Base-by-base conservation (phyloP, 2,329 filamentous ascomycete genomes). In the Pseudogymnoascus sp. region DNA sequence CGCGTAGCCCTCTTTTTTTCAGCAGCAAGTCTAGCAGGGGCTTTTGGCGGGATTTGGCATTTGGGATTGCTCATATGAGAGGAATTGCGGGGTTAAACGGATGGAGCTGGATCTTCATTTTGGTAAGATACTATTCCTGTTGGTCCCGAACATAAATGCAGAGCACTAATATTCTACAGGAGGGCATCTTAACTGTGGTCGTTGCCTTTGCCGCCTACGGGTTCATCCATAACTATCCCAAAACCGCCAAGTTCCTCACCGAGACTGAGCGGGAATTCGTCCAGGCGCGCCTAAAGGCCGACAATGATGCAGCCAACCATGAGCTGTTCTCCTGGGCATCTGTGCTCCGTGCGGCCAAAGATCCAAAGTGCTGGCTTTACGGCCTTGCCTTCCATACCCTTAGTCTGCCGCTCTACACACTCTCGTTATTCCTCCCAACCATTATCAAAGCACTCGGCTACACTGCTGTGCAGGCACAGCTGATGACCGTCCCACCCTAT, bases 281-380 rank as follows among this genome's bases (percentile, higher is more conserved):
- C 75, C 80, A 84, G 21, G 78, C 81, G 8, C 83, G 89, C 0
- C 78, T 93, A 0, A 83, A 84, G 8, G 80, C 81, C 4, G 88
- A 92, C 68, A 86, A 83, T 66, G 88, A 92, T 69, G 85, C 87
- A 0, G 90, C 85, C 0, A 82, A 86, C 4, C 77, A 86, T 59
- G 89, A 93, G 67, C 71, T 76, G 0, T 92, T 93, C 69, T 82
- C 76, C 3, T 93, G 89, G 90, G 73, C 68, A 0, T 85, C 86
- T 18, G 89, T 92, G 0, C 64, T 74, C 23, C 77, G 83, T 16
- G 88, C 89, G 0, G 73, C 90, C 42, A 83, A 79, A 12, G 87
- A 93, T 68, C 82, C 83, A 1, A 90, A 87, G 70, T 86, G 86
- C 69, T 90, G 85, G 86, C 78, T 92, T 0, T 92, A 92, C 67